These are phyloP conservation scores for Angomonas deanei DNA, from an alignment of 208 protist species.

Conservation along the genomic window DNA sequence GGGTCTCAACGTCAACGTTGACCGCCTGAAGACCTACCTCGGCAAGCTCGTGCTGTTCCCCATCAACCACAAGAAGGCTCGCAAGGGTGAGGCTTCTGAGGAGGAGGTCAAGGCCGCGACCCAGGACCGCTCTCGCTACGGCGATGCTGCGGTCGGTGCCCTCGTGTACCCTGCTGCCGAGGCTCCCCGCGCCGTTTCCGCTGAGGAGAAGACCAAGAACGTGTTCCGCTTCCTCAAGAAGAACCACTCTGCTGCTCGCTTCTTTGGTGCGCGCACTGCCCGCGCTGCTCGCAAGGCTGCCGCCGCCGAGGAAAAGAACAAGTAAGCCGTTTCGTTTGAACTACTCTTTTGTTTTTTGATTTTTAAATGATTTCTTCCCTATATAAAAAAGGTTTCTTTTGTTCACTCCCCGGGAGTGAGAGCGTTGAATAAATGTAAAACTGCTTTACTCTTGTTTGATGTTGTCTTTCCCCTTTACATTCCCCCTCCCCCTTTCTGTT, in stretches of 20 bases:
- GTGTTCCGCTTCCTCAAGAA: slow-evolving; percentile 91
- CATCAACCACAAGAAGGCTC: slow-evolving; percentile 78
- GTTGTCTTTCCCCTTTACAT: neutral
- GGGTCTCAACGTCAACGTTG: slow-evolving; percentile 91
- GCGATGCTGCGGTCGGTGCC: slow-evolving; percentile 60
- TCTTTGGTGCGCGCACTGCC: slow-evolving; percentile 86
- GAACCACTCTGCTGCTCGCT: slow-evolving; percentile 88
- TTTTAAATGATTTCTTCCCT: neutral
- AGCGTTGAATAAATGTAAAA: no score
- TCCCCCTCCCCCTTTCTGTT: neutral
- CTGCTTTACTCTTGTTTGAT: no score
- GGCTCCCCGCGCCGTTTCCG: slow-evolving; percentile 74
- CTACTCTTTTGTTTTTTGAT: neutral
- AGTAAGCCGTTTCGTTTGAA: slow-evolving; percentile 47
- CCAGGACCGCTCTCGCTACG: slow-evolving; percentile 73
- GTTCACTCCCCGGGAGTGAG: no score
- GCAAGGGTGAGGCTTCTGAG: slow-evolving; percentile 72
- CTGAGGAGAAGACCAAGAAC: slow-evolving; percentile 84
- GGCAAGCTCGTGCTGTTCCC: slow-evolving; percentile 94
- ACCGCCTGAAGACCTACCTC: slow-evolving; percentile 97
- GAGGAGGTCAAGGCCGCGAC: slow-evolving; percentile 64
- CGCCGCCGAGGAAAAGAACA: slow-evolving; percentile 81
- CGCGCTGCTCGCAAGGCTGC: slow-evolving; percentile 76
- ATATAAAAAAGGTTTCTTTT: neutral
- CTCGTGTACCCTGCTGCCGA: slow-evolving; percentile 43